Base-by-base conservation (phyloP, 331 rosid genomes). In the Malus hybrid region DNA sequence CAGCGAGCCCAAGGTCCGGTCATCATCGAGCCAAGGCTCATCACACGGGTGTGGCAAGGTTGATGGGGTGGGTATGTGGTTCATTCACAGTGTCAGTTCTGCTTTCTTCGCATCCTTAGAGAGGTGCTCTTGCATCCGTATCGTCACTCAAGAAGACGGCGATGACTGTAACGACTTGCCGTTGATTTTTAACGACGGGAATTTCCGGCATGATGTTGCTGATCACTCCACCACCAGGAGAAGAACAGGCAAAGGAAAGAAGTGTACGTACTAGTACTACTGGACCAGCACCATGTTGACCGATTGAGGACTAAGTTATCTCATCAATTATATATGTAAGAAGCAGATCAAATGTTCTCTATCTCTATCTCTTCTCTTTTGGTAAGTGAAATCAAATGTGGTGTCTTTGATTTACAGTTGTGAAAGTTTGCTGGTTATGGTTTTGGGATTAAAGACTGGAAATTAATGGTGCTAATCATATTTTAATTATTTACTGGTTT, bases 61-160 rank as follows among this genome's bases (percentile, higher is more conserved):
- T 39, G 93, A 91, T 63, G 87, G 93, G 1, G 89, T 89, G 52
- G 97, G 85, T 55, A 88, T 76, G 90, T 91, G 95, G 97, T 83
- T 91, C 82, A 12, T 91, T 70, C 85, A 89, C 46, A 87, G 97
- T 18, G 83, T 91, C 48, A 70, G 89, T 0, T 77, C 86, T 39
- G 93, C 87, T 59, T 91, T 91, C 72, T 91, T 91, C 13, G 93
- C 97, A 0, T 91, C 97, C 50, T 60, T 91, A 54, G 89, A 89
- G 39, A 80, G 90, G 7, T 91, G 88, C 65, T 91, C 91, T 59
- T 91, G 97, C 88, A 85, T 91, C 80, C 93, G 91, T 65, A 88
- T 91, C 74, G 83, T 88, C 69, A 89, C 97, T 0, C 78, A 74
- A 31, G 96, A 87, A 14, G 95, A 85, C 18, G 77, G 13, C 0